Evolutionary conservation across 1,284 basidiomycete species (phyloP), one percentile per base, ranked within the genome.

Genomic region (Xerocomus cyaneibrunnescens): DNA sequence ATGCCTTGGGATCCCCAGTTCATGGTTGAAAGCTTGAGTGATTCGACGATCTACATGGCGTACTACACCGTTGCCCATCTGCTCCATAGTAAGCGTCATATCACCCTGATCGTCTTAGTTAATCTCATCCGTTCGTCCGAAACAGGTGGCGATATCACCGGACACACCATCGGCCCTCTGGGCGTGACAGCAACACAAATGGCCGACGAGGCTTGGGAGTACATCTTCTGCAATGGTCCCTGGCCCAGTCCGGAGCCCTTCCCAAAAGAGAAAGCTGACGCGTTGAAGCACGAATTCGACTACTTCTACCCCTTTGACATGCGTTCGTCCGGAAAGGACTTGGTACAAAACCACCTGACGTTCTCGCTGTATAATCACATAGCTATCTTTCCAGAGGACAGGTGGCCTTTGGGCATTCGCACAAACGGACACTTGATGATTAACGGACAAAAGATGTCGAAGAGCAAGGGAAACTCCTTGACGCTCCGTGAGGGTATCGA

Each of bases 271-370:
- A 91, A 90, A 64, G 89, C 86, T 28, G 88, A 95, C 65, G 74
- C 80, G 31, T 80, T 99, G 72, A 93, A 91, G 67, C 89, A 91
- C 72, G 89, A 95, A 71, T 99, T 92, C 80, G 78, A 89, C 50
- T 99, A 98, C 80, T 99, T 98, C 76, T 99, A 99, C 74, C 97
- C 97, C 44, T 89, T 98, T 77, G 94, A 99, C 74, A 84, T 99
- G 60, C 92, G 97, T 50, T 98, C 96, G 8, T 98, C 96, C n/a
- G 97, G 94, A 57, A 99, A 99, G 74, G 97, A 99, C 67, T 80
- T 99, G 50, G 92, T 99, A 62, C 91, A 90, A 44, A 99, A 99
- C 73, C 92, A 99, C 72, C 71, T 99, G 60, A 95, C 96, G 3
- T 98, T 99, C 78, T 88, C 87, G 57, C 76, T 98, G 62, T 99